Conservation (phyloP, 2,329 filamentous ascomycete species). For the Aaosphaeria pasadenensis region DNA sequence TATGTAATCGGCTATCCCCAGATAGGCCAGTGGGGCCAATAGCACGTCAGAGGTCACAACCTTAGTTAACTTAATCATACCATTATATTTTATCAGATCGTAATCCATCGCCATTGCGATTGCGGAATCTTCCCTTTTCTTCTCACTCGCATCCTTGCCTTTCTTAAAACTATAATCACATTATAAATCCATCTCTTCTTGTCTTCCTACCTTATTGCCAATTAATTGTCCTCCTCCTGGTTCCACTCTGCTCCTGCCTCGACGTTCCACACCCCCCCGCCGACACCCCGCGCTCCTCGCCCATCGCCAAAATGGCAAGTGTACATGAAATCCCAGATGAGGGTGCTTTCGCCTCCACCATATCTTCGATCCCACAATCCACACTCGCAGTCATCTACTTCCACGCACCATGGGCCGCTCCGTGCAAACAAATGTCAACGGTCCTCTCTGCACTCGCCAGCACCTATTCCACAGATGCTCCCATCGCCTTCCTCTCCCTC, state of each 20-base stretch:
- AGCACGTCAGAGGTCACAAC: conserved; percentile 21
- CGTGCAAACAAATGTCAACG: conserved; percentile 89
- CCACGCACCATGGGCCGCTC: conserved; percentile 94
- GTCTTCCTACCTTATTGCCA: not conserved
- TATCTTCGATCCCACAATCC: conserved; percentile 64
- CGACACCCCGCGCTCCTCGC: not conserved
- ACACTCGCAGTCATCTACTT: conserved; percentile 87
- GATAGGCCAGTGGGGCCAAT: conserved; percentile 9
- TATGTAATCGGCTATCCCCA: conserved; percentile 1
- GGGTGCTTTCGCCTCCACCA: conserved; percentile 67
- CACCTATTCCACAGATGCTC: conserved; percentile 71
- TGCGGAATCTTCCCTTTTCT: not conserved
- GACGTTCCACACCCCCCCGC: not conserved
- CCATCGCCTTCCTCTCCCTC: conserved; percentile 82
- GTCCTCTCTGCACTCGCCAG: conserved; percentile 82
- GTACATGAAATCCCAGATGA: conserved; percentile 75
- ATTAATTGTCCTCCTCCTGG: too few relatives aligned
- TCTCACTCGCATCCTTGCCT: not conserved
- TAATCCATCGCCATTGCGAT: not conserved
- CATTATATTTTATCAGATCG: conserved; percentile 17
- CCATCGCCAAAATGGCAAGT: conserved; percentile 40
- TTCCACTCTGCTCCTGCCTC: not conserved
- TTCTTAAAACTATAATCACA: not conserved
- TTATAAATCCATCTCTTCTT: not conserved
- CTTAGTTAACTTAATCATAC: too few relatives aligned